Base-by-base conservation (phyloP, 2,329 filamentous ascomycete species). In the Tolypocladium sp. region DNA sequence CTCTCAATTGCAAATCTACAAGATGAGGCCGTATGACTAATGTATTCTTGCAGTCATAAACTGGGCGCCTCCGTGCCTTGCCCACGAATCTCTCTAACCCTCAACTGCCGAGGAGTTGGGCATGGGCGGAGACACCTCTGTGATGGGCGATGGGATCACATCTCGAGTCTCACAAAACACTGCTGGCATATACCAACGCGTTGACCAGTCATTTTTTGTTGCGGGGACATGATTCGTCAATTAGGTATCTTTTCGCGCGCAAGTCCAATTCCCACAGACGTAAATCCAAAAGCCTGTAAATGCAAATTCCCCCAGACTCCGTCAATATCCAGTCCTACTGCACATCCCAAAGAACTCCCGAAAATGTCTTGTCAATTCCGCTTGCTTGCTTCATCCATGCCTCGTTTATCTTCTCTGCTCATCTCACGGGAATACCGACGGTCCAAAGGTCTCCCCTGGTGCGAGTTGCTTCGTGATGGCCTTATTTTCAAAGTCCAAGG, bases 361-460 rank as follows among this genome's bases (percentile, higher is more conserved):
- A 51, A 33, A 51, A 51, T 51, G 46, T 51, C 46, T 30, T 33
- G 46, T 51, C 46, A 51, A 51, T 25, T 33, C 46, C 46, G 8
- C 27, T 51, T 22, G 46, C 46, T 51, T n/a, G 46, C 46, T 51
- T 51, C 46, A n/a, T 33, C 17, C 46, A 51, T 51, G 46, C 46
- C 37, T 30, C 27, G 8, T 33, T 9, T 56, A 41, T 58, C 49
- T 20, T 20, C 22, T 58, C 38, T 46, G 54, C 40, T n/a, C 20
- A 15, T 15, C n/a, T 60, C 51, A 65, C 9, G 60, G 60, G n/a
- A 58, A 63, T 13, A 59, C 57, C 58, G 54, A 71, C 4, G 82
- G 82, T 42, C 82, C 82, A 70, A 85, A 82, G 3, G 71, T 79
- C 63, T 79, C 70, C 1, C 79, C 79, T 1, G 73, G 65, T 7